phyloP scores from a whole-genome alignment of 768 basidiomycete genomes.

The Suillus discolor region DNA sequence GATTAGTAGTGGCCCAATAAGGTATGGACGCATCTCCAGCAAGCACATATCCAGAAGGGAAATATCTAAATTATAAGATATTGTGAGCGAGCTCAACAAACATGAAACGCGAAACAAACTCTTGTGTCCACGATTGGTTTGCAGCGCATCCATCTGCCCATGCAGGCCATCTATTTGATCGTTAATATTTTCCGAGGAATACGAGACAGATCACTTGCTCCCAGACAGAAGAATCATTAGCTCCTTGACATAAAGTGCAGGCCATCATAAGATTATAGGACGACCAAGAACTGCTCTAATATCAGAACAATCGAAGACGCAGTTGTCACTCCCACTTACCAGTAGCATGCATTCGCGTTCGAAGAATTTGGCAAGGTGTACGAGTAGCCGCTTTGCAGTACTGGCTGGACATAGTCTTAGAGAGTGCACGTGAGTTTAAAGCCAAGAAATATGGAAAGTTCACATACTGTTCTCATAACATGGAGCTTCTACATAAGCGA shows the following conservation, averaged over 20 bases:
- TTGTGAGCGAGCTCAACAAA: background rate
- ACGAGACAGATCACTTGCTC: slow-evolving; percentile 31
- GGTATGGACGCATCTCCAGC: slow-evolving; percentile 41
- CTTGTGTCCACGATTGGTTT: background rate
- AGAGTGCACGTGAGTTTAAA: background rate
- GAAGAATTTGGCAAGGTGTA: slow-evolving; percentile 27
- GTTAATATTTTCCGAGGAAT: background rate
- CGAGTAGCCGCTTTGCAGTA: slow-evolving; percentile 15
- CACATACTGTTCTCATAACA: slow-evolving; percentile 29
- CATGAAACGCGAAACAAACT: background rate
- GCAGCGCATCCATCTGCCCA: slow-evolving; percentile 6
- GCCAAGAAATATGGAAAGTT: background rate
- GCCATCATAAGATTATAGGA: slow-evolving; percentile 58
- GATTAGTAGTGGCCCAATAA: slow-evolving; percentile 48
- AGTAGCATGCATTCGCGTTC: slow-evolving; percentile 30
- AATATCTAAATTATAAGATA: slow-evolving; percentile 31
- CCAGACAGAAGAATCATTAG: slow-evolving; percentile 15
- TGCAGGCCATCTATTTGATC: slow-evolving; percentile 23
- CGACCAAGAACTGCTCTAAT: slow-evolving; percentile 49
- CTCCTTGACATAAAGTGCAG: slow-evolving; percentile 51
- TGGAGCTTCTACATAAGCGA: slow-evolving; percentile 33
- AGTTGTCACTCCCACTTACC: slow-evolving; percentile 18
- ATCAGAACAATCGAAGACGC: background rate
- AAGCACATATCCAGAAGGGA: slow-evolving; percentile 41
- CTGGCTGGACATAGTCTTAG: slow-evolving; percentile 29